phyloP scores from a whole-genome alignment of 2,329 filamentous ascomycete species.

The Whalleya microplaca region DNA sequence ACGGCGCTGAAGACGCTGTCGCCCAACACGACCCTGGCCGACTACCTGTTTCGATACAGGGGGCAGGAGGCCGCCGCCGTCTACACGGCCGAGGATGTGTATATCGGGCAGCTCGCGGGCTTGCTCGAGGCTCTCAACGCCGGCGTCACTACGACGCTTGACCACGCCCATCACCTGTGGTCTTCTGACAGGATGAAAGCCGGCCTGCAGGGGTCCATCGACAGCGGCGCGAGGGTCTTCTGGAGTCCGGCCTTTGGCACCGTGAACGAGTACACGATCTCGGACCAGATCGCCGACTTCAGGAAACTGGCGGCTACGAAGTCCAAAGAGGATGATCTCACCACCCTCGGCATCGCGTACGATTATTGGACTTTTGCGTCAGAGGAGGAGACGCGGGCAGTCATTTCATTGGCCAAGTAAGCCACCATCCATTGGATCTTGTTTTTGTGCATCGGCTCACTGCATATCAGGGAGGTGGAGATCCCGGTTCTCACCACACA shows the following conservation, averaged over 20 bases:
- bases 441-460: not conserved
- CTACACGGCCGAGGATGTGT: conserved; percentile 49
- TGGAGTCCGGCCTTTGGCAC: conserved; percentile 50
- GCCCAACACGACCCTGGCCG: conserved; percentile 53
- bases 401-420: conserved; percentile 41
- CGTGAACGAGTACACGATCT: conserved; percentile 37
- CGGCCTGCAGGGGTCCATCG: conserved; percentile 49
- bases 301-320: conserved; percentile 39
- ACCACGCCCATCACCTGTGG: conserved; percentile 57
- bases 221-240: conserved; percentile 53
- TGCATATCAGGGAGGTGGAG: conserved; percentile 38
- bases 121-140: conserved; percentile 55
- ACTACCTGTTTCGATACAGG: conserved; percentile 51
- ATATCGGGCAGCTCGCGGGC: conserved; percentile 50
- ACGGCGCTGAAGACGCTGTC: conserved; percentile 57
- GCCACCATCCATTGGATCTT: not conserved
- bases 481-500: conserved; percentile 53
- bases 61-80: conserved; percentile 36
- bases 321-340: conserved; percentile 33
- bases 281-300: conserved; percentile 46
- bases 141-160: conserved; percentile 56
- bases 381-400: conserved; percentile 33
- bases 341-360: conserved; percentile 46
- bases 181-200: conserved; percentile 46
- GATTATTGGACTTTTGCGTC: conserved; percentile 41